These are phyloP conservation scores for Trichoderma citrinoviride DNA, from an alignment of 2,329 filamentous ascomycete species.

Conservation along the genomic window DNA sequence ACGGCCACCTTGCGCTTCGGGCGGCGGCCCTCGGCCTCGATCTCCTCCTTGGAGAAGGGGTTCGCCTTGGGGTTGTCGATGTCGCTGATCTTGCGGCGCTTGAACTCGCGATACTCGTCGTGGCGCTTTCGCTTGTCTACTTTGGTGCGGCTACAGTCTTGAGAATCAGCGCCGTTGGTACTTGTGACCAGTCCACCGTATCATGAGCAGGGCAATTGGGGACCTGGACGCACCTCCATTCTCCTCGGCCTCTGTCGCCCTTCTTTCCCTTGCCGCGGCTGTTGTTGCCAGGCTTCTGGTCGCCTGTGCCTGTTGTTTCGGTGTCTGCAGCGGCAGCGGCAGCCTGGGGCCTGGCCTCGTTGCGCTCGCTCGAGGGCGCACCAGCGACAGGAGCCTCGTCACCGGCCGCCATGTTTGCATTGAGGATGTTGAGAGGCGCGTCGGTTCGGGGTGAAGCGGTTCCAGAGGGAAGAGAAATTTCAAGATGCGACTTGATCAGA, in stretches of 20 bases:
- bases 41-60: slow-evolving; percentile 70
- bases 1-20: slow-evolving; percentile 98
- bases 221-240: slow-evolving; percentile 31
- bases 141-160: slow-evolving; percentile 36
- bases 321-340: background rate
- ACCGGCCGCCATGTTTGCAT: slow-evolving; percentile 37
- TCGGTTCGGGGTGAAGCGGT: background rate
- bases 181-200: slow-evolving; percentile 20
- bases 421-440: slow-evolving; percentile 20
- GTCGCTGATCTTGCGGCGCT: slow-evolving; percentile 43
- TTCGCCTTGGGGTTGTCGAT: slow-evolving; percentile 38
- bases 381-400: slow-evolving; percentile 33
- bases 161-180: slow-evolving; percentile 35
- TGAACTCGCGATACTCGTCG: slow-evolving; percentile 42
- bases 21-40: slow-evolving; percentile 78
- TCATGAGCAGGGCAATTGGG: background rate
- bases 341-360: slow-evolving; percentile 20
- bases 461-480: background rate
- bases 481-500: slow-evolving; percentile 10
- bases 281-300: slow-evolving; percentile 19
- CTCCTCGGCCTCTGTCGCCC: slow-evolving; percentile 26
- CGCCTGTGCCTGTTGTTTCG: background rate
- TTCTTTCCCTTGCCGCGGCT: slow-evolving; percentile 28
- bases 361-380: slow-evolving; percentile 22
- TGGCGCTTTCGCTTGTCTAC: slow-evolving; percentile 41